phyloP scores from a whole-genome alignment of 495 filamentous ascomycete species.

The Aspergillus sparsus region DNA sequence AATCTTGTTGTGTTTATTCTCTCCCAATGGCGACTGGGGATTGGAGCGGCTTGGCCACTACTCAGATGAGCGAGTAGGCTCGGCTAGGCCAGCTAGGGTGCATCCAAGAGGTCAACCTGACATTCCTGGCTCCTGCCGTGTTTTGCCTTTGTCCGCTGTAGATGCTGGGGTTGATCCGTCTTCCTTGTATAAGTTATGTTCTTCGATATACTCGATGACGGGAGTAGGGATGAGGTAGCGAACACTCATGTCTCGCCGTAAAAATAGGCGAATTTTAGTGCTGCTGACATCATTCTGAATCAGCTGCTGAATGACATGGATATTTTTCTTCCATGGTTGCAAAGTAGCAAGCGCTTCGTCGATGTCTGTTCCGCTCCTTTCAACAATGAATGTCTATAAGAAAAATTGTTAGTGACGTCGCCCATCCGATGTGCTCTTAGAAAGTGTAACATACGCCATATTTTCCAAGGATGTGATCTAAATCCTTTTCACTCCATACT shows the following conservation, averaged over 20 bases:
- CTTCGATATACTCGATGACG: constrained; percentile 77
- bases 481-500: constrained; percentile 80
- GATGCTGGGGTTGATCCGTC: constrained; percentile 47
- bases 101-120: constrained; percentile 15
- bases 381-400: constrained; percentile 73
- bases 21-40: background rate
- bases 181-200: constrained; percentile 72
- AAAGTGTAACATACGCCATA: constrained; percentile 61
- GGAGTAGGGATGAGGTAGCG: constrained; percentile 63
- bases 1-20: background rate
- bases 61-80: background rate
- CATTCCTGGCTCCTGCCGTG: constrained; percentile 19
- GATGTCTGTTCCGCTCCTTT: constrained; percentile 86
- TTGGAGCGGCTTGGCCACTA: background rate
- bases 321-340: constrained; percentile 73
- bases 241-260: constrained; percentile 78
- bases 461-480: constrained; percentile 82
- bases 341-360: constrained; percentile 76
- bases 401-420: constrained; percentile 10
- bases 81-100: background rate
- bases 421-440: background rate
- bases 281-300: constrained; percentile 89
- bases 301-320: constrained; percentile 83
- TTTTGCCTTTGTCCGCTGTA: constrained; percentile 42
- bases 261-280: constrained; percentile 84